phyloP scores from a whole-genome alignment of 257 asterid genomes.

The Paraleonurus japonicus region DNA sequence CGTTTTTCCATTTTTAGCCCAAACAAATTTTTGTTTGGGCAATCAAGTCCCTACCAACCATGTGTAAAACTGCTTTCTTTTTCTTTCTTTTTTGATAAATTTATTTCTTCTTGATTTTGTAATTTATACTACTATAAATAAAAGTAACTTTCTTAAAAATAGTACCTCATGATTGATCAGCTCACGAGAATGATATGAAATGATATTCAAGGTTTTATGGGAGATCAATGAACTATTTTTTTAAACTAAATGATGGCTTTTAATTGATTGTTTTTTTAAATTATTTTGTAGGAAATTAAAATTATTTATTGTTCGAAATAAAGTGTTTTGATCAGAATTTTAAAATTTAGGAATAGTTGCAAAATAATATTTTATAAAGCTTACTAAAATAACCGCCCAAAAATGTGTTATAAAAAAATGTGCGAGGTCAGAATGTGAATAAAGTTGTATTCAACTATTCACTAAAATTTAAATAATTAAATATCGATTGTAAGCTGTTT shows the following conservation, averaged over 20 bases:
- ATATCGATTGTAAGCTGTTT: no score
- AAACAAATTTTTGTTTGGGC: slow-evolving; percentile 13
- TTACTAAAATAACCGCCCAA: not conserved
- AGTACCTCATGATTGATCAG: not conserved
- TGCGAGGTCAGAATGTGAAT: not conserved
- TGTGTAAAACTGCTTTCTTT: slow-evolving; percentile 5
- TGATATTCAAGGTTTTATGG: not conserved
- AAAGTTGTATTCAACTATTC: not conserved
- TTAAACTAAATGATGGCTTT: not conserved
- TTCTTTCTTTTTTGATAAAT: not conserved
- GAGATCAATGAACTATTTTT: not conserved
- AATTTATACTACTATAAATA: not conserved
- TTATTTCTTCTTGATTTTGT: not conserved
- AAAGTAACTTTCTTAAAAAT: not conserved
- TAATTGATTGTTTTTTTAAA: not conserved
- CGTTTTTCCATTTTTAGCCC: not conserved
- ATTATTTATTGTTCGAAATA: not conserved
- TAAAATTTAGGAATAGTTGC: not conserved
- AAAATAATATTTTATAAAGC: no score
- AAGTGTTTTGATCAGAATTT: not conserved
- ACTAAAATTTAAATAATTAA: no score
- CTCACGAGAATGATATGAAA: not conserved
- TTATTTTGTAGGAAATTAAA: not conserved
- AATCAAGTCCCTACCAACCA: slow-evolving; percentile 25
- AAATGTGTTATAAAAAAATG: not conserved